These are phyloP conservation scores for Plasmodium fragile DNA, from an alignment of 169 alveolate genomes.

Conservation along the genomic window DNA sequence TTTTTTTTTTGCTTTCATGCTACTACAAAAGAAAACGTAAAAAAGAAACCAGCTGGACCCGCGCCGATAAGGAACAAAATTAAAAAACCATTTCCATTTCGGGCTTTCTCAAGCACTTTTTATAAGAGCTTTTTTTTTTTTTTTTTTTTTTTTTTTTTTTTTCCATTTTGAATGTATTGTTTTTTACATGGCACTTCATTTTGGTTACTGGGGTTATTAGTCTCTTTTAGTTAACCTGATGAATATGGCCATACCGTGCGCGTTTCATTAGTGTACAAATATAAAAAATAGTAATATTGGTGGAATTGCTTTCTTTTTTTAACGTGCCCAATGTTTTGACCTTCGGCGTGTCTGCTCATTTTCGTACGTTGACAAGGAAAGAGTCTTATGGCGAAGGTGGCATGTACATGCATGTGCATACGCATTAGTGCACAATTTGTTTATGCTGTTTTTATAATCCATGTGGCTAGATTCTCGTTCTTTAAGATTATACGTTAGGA, in stretches of 20 bases:
- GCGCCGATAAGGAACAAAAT: no score
- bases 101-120: no score
- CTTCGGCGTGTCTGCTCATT: background rate
- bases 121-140: background rate
- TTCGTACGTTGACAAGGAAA: background rate
- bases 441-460: background rate
- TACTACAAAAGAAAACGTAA: no score
- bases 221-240: background rate
- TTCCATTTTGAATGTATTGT: background rate
- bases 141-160: conserved; percentile 3
- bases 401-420: background rate
- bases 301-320: background rate
- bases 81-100: no score
- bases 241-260: background rate
- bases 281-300: background rate
- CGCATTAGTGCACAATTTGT: background rate
- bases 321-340: background rate
- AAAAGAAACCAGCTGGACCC: no score
- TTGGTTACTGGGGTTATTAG: background rate
- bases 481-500: background rate
- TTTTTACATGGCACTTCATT: background rate
- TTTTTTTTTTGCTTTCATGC: background rate
- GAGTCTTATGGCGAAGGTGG: background rate
- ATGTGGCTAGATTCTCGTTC: background rate
- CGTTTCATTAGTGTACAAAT: background rate